Evolutionary conservation across 2,329 filamentous ascomycete genomes (phyloP), one percentile per base, ranked within the genome.

Genomic region (Colletotrichum navitas): DNA sequence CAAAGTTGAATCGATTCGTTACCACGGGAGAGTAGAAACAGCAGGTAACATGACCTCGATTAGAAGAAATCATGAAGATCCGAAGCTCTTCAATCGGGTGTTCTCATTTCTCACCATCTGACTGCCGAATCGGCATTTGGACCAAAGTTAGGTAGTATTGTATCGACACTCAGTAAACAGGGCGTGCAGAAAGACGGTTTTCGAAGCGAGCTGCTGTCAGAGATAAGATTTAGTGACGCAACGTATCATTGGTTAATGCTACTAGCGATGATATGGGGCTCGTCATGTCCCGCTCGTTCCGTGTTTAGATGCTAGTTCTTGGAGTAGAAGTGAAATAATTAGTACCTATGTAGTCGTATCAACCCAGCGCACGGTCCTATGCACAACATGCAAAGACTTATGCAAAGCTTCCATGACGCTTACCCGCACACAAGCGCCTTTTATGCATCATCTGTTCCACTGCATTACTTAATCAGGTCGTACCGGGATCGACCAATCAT

Each of bases 371-470:
- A 34, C 24, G 49, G 47, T 7, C 14, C 16, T 11, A 24, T 43
- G 49, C 61, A 54, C 24, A 45, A 34, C n/a, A 11, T 7, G 18
- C 36, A 8, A 7, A 21, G 21, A 34, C 14, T 63, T 72, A 29
- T 72, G 69, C 65, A 72, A 43, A 21, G 11, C n/a, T 29, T 36
- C 24, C 36, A 64, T 69, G 54, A 61, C 54, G 62, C 60, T 45
- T 11, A 26, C 61, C 55, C 26, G 56, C 68, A 63, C 66, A 71
- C 63, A 66, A 61, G 74, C 69, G 73, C 74, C 60, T 65, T 70
- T 63, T 71, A 63, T 73, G 73, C 61, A 74, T 74, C 64, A 64
- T 41, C 16, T n/a, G 54, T 26, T 21, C 49, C 47, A 55, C 24
- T 14, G 0, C 3, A 34, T 63, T 66, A 60, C 41, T 41, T 32